A percentile compares a stretch with the other conserved stretches of the same genome.
Conservation (phyloP, 129 eudicot species). For the Pseudognaphalium luteoalbum region DNA sequence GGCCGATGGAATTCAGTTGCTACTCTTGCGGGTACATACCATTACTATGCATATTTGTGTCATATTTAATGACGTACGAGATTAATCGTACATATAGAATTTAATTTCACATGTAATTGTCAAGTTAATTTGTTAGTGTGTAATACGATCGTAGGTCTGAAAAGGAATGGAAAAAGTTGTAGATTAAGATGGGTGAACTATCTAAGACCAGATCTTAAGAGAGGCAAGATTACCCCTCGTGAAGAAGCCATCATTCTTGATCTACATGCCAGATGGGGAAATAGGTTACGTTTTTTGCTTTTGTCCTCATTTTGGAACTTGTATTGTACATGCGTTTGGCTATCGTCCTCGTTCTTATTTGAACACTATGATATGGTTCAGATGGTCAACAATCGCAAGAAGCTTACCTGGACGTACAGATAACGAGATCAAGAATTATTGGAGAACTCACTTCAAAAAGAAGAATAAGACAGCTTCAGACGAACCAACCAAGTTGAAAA, state of each 20-base stretch:
- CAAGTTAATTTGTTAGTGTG: neutral
- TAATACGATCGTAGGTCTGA: slow-evolving; percentile 46
- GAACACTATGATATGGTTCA: neutral
- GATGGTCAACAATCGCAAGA: slow-evolving; percentile 94
- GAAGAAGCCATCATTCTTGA: slow-evolving; percentile 72
- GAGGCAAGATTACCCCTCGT: slow-evolving; percentile 80
- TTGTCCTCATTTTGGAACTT: neutral
- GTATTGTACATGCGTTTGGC: neutral
- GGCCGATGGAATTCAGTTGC: slow-evolving; percentile 92
- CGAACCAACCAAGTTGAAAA: slow-evolving; percentile 45
- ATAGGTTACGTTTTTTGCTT: slow-evolving; percentile 45
- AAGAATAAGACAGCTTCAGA: slow-evolving; percentile 36
- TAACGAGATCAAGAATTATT: slow-evolving; percentile 83
- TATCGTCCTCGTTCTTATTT: neutral
- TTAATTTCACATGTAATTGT: neutral
- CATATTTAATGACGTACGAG: neutral
- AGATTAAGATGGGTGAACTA: slow-evolving; percentile 96
- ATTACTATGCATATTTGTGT: too few species aligned
- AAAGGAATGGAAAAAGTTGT: slow-evolving; percentile 91
- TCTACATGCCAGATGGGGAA: slow-evolving; percentile 90
- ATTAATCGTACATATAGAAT: neutral
- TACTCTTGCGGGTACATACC: slow-evolving; percentile 51
- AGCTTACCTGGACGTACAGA: slow-evolving; percentile 86
- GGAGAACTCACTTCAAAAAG: slow-evolving; percentile 92
- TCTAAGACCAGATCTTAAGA: slow-evolving; percentile 84